Conservation (phyloP, 2,329 filamentous ascomycete genomes). For the Chrysoporthe deuterocubensis region DNA sequence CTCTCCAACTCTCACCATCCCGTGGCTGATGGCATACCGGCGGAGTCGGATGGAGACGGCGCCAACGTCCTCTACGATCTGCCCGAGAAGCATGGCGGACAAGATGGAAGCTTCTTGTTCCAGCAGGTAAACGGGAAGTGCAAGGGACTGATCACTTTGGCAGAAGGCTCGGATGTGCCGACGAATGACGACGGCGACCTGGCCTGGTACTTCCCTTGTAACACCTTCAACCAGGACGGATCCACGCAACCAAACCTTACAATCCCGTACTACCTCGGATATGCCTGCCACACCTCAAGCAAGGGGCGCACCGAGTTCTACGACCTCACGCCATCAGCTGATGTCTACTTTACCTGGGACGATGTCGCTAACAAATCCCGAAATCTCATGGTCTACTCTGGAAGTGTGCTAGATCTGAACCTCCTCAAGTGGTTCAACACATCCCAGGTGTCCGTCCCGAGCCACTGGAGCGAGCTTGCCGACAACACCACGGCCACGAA, state of each 20-base stretch:
- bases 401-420: constrained; percentile 87
- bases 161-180: constrained; percentile 75
- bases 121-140: constrained; percentile 98
- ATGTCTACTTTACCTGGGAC: constrained; percentile 96
- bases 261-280: constrained; percentile 77
- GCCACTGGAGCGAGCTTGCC: constrained; percentile 79
- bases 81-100: constrained; percentile 79
- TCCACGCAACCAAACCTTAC: constrained; percentile 78
- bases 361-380: constrained; percentile 87
- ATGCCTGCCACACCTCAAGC: constrained; percentile 82
- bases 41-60: constrained; percentile 49
- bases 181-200: constrained; percentile 73
- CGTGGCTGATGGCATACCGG: constrained; percentile 75
- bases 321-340: constrained; percentile 68
- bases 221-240: constrained; percentile 89
- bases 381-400: constrained; percentile 93
- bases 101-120: constrained; percentile 95
- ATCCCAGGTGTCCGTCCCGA: constrained; percentile 74
- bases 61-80: constrained; percentile 88
- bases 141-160: constrained; percentile 82
- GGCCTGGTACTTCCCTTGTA: constrained; percentile 97
- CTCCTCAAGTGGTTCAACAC: constrained; percentile 90
- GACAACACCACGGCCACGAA: constrained; percentile 65
- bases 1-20: constrained; percentile 78
- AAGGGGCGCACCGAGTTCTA: constrained; percentile 77